Percentiles rank a stretch among this genome's conserved stretches.
Conservation (phyloP, 1,284 basidiomycete genomes). For the Agroathelia rolfsii region DNA sequence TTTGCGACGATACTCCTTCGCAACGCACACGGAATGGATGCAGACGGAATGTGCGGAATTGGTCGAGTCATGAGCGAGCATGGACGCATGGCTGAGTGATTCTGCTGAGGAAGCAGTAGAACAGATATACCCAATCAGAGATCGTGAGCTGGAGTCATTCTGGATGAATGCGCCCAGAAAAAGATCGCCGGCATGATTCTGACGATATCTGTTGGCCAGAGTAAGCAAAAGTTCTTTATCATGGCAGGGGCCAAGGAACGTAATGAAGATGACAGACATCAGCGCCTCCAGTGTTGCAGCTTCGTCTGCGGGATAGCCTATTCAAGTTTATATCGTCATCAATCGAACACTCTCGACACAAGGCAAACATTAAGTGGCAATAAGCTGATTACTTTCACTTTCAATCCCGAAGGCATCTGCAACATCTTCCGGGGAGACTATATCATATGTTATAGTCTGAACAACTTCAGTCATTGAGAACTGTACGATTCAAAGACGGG, state of each 20-base stretch:
- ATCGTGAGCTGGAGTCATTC: slow-evolving; percentile 19
- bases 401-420: slow-evolving; percentile 28
- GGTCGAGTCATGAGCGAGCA: too few species aligned
- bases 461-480: too few species aligned
- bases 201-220: slow-evolving; percentile 58
- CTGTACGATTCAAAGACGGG: too few species aligned
- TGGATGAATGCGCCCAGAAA: slow-evolving; percentile 55
- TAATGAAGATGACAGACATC: slow-evolving; percentile 25
- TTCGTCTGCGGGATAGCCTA: slow-evolving; percentile 56
- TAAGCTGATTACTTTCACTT: slow-evolving; percentile 24
- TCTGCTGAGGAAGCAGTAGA: slow-evolving; percentile 45
- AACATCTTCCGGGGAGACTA: slow-evolving; percentile 24
- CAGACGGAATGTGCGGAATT: slow-evolving; percentile 55
- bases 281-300: slow-evolving; percentile 48
- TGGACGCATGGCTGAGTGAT: slow-evolving; percentile 54
- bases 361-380: too few species aligned
- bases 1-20: slow-evolving; percentile 26
- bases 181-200: slow-evolving; percentile 44
- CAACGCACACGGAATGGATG: slow-evolving; percentile 61
- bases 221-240: slow-evolving; percentile 1
- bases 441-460: slow-evolving; percentile 19
- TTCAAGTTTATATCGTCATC: not conserved
- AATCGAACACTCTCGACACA: too few species aligned
- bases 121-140: slow-evolving; percentile 55
- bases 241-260: slow-evolving; percentile 1